Evolutionary conservation across 352 stramenopile genomes (phyloP).

Genomic region (Pythium myriotylum): DNA sequence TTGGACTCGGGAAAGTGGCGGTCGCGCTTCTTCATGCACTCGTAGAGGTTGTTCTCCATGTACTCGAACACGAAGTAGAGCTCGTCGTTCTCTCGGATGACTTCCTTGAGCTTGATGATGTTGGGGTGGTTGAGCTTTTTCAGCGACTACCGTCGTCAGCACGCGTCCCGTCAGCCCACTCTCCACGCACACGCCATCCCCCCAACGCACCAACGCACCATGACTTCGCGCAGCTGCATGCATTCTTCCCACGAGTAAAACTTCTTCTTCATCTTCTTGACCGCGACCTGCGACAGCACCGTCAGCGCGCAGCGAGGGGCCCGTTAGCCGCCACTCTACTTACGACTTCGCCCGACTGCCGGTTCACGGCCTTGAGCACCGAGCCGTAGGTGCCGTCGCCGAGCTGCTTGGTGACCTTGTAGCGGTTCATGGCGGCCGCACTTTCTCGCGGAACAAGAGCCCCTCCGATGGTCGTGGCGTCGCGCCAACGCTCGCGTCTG

Average conservation of each 20-base stretch:
- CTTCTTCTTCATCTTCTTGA: slow-evolving; percentile 99
- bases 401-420: slow-evolving; percentile 95
- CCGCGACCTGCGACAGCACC: slow-evolving; percentile 69
- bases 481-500: background rate
- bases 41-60: slow-evolving; percentile 98
- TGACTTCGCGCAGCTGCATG: slow-evolving; percentile 97
- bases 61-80: slow-evolving; percentile 99
- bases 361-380: slow-evolving; percentile 94
- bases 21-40: slow-evolving; percentile 95
- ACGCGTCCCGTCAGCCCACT: too few relatives aligned
- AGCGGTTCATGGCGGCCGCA: slow-evolving; percentile 81
- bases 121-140: slow-evolving; percentile 97
- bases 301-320: too few relatives aligned
- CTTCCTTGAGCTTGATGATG: slow-evolving; percentile 98
- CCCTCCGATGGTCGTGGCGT: background rate
- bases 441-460: background rate
- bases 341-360: slow-evolving; percentile 92
- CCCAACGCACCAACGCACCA: too few relatives aligned
- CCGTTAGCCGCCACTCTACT: too few relatives aligned
- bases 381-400: slow-evolving; percentile 96
- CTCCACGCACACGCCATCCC: too few relatives aligned
- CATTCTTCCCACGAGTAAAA: slow-evolving; percentile 97
- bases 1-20: slow-evolving; percentile 92
- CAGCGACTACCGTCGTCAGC: slow-evolving; percentile 85
- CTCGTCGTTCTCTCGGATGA: slow-evolving; percentile 97